These are phyloP conservation scores for Tolypocladium pustulatum DNA, from an alignment of 2,329 filamentous ascomycete species.

Conservation along the genomic window DNA sequence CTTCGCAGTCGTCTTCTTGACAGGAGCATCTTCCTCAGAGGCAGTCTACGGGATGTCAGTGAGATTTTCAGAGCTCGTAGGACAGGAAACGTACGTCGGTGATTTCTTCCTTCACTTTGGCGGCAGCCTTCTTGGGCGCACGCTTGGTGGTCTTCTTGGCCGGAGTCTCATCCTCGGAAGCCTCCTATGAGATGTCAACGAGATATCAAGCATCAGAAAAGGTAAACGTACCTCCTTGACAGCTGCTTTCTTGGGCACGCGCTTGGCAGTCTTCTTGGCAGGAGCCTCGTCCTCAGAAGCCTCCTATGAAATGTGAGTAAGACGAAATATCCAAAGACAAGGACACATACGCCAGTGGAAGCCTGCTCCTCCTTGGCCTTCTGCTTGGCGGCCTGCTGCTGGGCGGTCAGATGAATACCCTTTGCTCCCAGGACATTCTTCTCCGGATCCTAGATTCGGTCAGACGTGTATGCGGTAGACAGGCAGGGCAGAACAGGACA, in stretches of 20 bases:
- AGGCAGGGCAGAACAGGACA: constrained; percentile 24
- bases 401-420: constrained; percentile 45
- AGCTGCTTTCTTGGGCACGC: neutral
- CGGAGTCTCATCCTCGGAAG: constrained; percentile 6
- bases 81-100: neutral
- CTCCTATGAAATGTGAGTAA: constrained; percentile 12
- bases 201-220: neutral
- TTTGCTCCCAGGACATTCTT: constrained; percentile 58
- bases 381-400: constrained; percentile 24
- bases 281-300: constrained; percentile 15
- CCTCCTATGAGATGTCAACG: neutral
- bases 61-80: neutral
- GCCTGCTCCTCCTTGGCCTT: constrained; percentile 23
- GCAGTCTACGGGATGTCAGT: neutral
- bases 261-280: constrained; percentile 15
- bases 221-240: neutral
- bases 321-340: neutral
- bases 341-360: constrained; percentile 9
- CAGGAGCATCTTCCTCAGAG: constrained; percentile 8
- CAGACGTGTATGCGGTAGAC: neutral
- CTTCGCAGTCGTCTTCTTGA: constrained; percentile 22
- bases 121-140: constrained; percentile 1
- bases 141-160: constrained; percentile 10
- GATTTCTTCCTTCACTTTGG: neutral
- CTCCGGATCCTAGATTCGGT: constrained; percentile 53